Percentiles rank a stretch among this genome's conserved stretches.
These are phyloP conservation scores for Xylariales sp. DNA, from an alignment of 2,329 filamentous ascomycete species.

Conservation along the genomic window DNA sequence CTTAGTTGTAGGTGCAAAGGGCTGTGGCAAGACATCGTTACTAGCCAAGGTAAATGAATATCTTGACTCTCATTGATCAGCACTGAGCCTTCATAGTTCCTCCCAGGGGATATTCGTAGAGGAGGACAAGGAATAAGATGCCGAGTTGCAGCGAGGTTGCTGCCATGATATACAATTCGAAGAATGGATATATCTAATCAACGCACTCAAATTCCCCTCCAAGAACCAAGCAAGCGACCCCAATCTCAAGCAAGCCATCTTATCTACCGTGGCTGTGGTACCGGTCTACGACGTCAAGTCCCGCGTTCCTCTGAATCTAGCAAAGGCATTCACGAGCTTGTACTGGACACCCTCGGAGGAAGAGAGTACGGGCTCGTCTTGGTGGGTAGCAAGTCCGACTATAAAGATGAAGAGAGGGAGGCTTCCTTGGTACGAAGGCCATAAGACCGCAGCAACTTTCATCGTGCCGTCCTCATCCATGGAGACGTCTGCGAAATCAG, in stretches of 20 bases:
- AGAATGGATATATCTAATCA: constrained; percentile 26
- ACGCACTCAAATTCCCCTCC: constrained; percentile 32
- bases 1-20: constrained; percentile 33
- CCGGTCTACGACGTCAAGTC: constrained; percentile 21
- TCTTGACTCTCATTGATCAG: neutral
- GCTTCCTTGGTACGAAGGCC: constrained; percentile 29
- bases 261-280: constrained; percentile 36
- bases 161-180: neutral
- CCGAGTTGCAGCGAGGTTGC: neutral
- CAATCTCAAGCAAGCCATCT: constrained; percentile 31
- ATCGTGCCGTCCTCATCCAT: constrained; percentile 21
- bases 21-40: constrained; percentile 37
- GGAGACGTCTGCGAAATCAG: constrained; percentile 31
- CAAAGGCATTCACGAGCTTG: constrained; percentile 12
- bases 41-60: constrained; percentile 28
- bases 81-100: neutral
- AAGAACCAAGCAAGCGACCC: constrained; percentile 26
- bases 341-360: constrained; percentile 25
- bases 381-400: constrained; percentile 32
- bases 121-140: neutral
- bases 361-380: constrained; percentile 29
- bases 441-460: constrained; percentile 19
- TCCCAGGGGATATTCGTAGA: neutral
- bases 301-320: constrained; percentile 21
- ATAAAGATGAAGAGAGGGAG: constrained; percentile 20